A percentile compares a stretch with the other conserved stretches of the same genome.
Evolutionary conservation across 2,329 filamentous ascomycete species (phyloP).

Genomic region (Xylaria sp.): DNA sequence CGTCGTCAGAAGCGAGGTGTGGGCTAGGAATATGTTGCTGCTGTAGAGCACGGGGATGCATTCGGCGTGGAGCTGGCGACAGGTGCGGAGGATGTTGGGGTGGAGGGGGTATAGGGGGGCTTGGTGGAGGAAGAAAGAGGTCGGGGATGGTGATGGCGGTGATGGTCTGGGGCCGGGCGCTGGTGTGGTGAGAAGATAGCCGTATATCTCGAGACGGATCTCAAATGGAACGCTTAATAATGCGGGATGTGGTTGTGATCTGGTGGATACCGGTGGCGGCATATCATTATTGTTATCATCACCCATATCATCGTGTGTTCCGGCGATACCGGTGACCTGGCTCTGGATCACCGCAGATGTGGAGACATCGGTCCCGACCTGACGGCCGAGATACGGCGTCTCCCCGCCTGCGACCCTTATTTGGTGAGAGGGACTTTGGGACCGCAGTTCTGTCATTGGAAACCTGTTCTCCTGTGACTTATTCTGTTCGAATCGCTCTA

Average conservation of each 20-base stretch:
- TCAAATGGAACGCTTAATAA: slow-evolving; percentile 57
- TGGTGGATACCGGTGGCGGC: neutral
- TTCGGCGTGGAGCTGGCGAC: slow-evolving; percentile 55
- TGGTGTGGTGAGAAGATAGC: slow-evolving; percentile 54
- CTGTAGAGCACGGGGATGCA: slow-evolving; percentile 55
- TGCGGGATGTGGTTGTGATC: slow-evolving; percentile 14
- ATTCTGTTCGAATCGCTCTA: neutral
- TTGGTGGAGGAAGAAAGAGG: slow-evolving; percentile 15
- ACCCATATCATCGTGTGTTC: neutral
- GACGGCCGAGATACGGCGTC: slow-evolving; percentile 5
- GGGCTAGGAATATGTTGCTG: slow-evolving; percentile 56
- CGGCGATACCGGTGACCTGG: neutral
- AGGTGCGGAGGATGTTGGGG: slow-evolving; percentile 51
- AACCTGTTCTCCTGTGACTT: neutral
- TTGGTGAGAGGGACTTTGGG: neutral
- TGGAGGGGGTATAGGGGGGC: neutral
- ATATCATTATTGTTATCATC: neutral
- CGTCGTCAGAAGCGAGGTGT: slow-evolving; percentile 53
- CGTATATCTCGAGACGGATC: slow-evolving; percentile 59
- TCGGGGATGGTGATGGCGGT: slow-evolving; percentile 46
- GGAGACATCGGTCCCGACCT: slow-evolving; percentile 12
- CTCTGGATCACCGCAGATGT: slow-evolving; percentile 6
- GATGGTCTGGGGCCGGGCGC: slow-evolving; percentile 21
- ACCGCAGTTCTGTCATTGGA: slow-evolving; percentile 4
- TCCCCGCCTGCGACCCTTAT: neutral